Conservation (phyloP, 495 filamentous ascomycete genomes). For the Apiosordaria backusii region DNA sequence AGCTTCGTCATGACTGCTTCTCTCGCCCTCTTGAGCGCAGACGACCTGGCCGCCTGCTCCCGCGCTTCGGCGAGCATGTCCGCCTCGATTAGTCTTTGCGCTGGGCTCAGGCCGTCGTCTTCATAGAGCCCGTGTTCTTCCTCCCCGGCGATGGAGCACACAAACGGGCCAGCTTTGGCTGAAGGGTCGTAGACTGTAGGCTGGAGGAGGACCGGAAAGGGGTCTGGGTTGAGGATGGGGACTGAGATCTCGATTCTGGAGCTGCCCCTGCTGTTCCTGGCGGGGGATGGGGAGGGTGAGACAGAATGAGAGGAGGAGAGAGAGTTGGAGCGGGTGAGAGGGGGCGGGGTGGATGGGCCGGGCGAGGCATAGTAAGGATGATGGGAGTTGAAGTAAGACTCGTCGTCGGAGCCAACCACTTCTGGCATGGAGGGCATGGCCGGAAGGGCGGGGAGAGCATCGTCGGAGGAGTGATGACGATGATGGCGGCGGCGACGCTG, state of each 20-base stretch:
- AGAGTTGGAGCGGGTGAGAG: conserved; percentile 9
- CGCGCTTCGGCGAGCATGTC: conserved; percentile 39
- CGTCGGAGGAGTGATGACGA: conserved; percentile 32
- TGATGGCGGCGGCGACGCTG: conserved; percentile 29
- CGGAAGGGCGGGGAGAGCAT: conserved; percentile 13
- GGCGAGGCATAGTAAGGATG: not conserved
- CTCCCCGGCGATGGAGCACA: conserved; percentile 7
- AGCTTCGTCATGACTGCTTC: conserved; percentile 46
- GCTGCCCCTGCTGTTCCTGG: conserved; percentile 6
- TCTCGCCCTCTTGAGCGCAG: conserved; percentile 43
- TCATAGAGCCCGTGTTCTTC: not conserved
- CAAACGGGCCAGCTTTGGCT: conserved; percentile 29
- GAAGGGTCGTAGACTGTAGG: conserved; percentile 48
- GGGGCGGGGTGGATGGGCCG: conserved; percentile 2
- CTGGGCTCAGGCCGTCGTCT: conserved; percentile 40
- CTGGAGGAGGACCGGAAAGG: conserved; percentile 42
- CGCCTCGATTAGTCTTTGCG: conserved; percentile 42
- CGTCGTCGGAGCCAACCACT: conserved; percentile 40
- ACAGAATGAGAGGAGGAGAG: conserved; percentile 8
- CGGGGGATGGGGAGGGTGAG: conserved; percentile 4
- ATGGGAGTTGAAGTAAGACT: conserved; percentile 27
- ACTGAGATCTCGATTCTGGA: conserved; percentile 38
- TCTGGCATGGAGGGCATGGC: conserved; percentile 30
- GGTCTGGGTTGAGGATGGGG: conserved; percentile 45
- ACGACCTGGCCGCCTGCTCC: conserved; percentile 39